Evolutionary conservation across 1,284 basidiomycete genomes (phyloP).

Genomic region (Apiotrichum veenhuisii): DNA sequence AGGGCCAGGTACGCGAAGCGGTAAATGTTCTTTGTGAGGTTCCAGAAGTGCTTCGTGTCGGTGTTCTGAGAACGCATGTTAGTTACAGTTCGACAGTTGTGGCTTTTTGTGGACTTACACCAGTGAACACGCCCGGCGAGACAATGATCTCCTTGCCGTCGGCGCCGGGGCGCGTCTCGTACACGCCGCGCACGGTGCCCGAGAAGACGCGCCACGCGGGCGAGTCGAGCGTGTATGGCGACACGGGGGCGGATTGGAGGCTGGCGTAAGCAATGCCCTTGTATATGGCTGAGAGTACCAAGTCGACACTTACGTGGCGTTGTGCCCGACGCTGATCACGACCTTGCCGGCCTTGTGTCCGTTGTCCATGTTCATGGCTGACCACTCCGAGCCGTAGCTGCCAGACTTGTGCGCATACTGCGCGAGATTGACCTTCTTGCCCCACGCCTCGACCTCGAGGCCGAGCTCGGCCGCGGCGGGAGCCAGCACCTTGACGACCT

Average conservation of each 20-base stretch:
- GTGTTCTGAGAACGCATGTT: conserved; percentile 39
- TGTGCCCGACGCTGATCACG: conserved; percentile 29
- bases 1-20: conserved; percentile 33
- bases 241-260: conserved; percentile 45
- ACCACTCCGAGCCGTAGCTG: conserved; percentile 11
- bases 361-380: neutral
- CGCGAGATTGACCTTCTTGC: conserved; percentile 25
- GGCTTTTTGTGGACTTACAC: conserved; percentile 1
- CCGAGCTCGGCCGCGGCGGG: conserved; percentile 37
- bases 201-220: conserved; percentile 39
- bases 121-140: conserved; percentile 36
- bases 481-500: conserved; percentile 28
- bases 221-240: conserved; percentile 34
- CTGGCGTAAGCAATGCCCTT: neutral
- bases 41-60: conserved; percentile 47
- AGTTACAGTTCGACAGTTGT: too few relatives aligned
- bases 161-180: conserved; percentile 25
- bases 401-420: conserved; percentile 10
- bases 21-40: conserved; percentile 43
- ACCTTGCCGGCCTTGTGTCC: conserved; percentile 25
- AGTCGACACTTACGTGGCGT: conserved; percentile 19
- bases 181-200: conserved; percentile 36
- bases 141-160: conserved; percentile 24
- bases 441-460: conserved; percentile 40
- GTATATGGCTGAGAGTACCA: neutral